Base-by-base conservation (phyloP, 306 rosid species). In the Macrotyloma uniflorum region DNA sequence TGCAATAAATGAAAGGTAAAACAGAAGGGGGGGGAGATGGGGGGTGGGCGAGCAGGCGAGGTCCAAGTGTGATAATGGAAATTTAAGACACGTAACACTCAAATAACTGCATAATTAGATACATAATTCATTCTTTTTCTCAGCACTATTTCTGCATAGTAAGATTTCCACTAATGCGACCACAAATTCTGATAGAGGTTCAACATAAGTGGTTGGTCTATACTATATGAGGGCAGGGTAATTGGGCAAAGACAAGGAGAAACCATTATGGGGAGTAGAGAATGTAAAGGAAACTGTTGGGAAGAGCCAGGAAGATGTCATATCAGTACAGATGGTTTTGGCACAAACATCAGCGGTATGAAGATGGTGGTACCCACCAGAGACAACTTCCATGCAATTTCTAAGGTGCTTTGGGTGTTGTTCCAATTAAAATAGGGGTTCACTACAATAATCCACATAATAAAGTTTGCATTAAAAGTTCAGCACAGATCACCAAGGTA, bases 161-260 rank as follows among this genome's bases (percentile, higher is more conserved):
- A 47, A 54, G 62, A 43, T 28, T 57, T 73, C 53, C 38, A 71
- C 45, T 45, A 42, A 76, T 33, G 65, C 30, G 18, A 73, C 67
- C 61, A 20, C 19, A 50, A 51, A 32, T 72, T 45, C 54, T 33
- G 24, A 33, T 33, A 63, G 45, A 62, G 24, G 24, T 32, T 22
- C 24, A 62, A 62, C 45, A 32, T 32, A 32, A 32, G 20, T n/a
- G 45, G 6, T 32, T 32, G 40, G 35, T 6, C 6, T n/a, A 28
- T 16, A 5, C 65, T 6, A 59, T 14, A 59, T 26, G 67, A 5
- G 20, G 16, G n/a, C 12, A 15, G 14, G 46, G 26, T 32, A 30
- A 32, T 62, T 16, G 24, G 38, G 3, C 0, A 33, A 62, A 33
- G 24, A 4, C 67, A 32, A 32, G 24, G 45, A 62, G 67, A 61